Percentiles rank a stretch among this genome's conserved stretches.
Conservation (phyloP, 2,329 filamentous ascomycete genomes). For the Hortaea werneckii region DNA sequence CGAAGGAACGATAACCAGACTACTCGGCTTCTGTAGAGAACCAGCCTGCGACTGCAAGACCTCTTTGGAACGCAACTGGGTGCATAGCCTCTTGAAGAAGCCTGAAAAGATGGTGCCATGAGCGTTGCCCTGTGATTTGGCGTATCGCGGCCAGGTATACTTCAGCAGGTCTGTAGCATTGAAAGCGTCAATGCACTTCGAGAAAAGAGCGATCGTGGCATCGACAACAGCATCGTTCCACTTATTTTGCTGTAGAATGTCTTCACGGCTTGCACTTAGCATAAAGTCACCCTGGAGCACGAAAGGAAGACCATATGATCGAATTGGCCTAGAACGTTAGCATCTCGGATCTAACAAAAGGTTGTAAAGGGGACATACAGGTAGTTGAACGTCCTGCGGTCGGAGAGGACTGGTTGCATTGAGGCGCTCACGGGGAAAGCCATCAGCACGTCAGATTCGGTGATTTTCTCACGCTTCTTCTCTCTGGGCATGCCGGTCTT, state of each 20-base stretch:
- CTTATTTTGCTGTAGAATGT: conserved; percentile 2
- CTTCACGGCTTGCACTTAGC: conserved; percentile 9
- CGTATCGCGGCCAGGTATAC: conserved; percentile 8
- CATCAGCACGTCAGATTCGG: conserved; percentile 11
- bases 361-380: conserved; percentile 17
- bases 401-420: conserved; percentile 1
- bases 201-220: conserved; percentile 3
- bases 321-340: background rate
- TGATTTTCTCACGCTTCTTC: conserved; percentile 6
- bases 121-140: background rate
- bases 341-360: conserved; percentile 4
- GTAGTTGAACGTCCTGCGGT: conserved; percentile 14
- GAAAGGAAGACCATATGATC: conserved; percentile 3
- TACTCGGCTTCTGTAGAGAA: background rate
- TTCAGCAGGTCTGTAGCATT: conserved; percentile 4
- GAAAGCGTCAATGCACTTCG: conserved; percentile 2
- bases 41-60: background rate
- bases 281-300: conserved; percentile 16
- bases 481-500: conserved; percentile 8
- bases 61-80: background rate
- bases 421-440: conserved; percentile 13
- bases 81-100: conserved; percentile 1
- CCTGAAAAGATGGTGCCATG: conserved; percentile 2
- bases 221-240: conserved; percentile 8
- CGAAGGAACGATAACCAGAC: background rate